Conservation (phyloP, 2,329 filamentous ascomycete species). For the Pyrenochaeta sp. region DNA sequence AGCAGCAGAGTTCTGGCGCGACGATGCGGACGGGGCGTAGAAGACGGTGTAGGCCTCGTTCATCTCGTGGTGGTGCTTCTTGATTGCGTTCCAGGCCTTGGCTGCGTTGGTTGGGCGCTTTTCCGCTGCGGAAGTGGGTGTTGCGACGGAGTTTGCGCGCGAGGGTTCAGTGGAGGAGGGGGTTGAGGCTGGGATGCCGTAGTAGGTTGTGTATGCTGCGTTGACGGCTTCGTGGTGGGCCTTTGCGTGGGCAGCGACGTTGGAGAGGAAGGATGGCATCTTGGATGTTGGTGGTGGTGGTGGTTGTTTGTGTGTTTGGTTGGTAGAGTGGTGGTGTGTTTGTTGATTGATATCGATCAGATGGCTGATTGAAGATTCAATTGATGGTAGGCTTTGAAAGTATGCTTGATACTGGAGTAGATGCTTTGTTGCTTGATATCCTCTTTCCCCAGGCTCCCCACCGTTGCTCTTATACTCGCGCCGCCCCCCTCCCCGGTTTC, state of each 20-base stretch:
- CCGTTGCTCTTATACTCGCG: slow-evolving; percentile 20
- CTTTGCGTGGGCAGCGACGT: slow-evolving; percentile 34
- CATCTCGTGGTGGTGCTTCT: slow-evolving; percentile 40
- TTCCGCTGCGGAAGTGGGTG: slow-evolving; percentile 13
- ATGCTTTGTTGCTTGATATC: slow-evolving; percentile 14
- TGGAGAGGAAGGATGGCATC: slow-evolving; percentile 34
- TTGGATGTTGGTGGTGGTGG: slow-evolving; percentile 17
- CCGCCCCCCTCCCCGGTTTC: slow-evolving; percentile 7
- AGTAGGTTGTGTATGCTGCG: slow-evolving; percentile 34
- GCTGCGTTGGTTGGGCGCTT: slow-evolving; percentile 24
- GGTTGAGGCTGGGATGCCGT: slow-evolving; percentile 17
- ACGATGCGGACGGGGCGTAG: slow-evolving; percentile 30
- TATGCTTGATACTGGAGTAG: not conserved
- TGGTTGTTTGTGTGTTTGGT: no score
- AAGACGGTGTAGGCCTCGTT: slow-evolving; percentile 37
- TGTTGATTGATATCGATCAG: slow-evolving; percentile 7
- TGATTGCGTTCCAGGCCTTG: slow-evolving; percentile 39
- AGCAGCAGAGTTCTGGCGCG: slow-evolving; percentile 11
- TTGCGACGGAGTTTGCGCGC: slow-evolving; percentile 25
- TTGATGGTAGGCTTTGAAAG: slow-evolving; percentile 1
- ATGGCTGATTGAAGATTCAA: not conserved
- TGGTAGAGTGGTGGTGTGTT: not conserved
- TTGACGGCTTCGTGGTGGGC: slow-evolving; percentile 42
- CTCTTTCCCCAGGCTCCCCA: slow-evolving; percentile 5
- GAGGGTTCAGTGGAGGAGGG: slow-evolving; percentile 19